Percentiles rank a stretch among this genome's conserved stretches.
These are phyloP conservation scores for Candida endomychidarum DNA, from an alignment of 805 yeast species.

Conservation along the genomic window DNA sequence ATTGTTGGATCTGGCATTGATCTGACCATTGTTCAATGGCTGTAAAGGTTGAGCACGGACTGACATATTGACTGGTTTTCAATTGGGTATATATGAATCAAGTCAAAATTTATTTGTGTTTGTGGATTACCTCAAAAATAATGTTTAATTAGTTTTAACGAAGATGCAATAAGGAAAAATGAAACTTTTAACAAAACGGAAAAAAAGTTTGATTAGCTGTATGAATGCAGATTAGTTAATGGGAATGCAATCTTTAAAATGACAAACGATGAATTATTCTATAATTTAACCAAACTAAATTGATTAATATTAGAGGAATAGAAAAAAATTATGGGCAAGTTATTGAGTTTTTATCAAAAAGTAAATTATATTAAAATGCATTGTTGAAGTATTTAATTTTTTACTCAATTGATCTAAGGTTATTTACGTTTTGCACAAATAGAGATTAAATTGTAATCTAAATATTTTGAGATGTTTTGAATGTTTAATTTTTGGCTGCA, in stretches of 20 bases:
- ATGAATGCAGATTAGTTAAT: too few relatives aligned
- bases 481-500: slow-evolving; percentile 3
- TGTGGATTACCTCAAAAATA: slow-evolving; percentile 10
- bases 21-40: slow-evolving; percentile 52
- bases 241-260: too few relatives aligned
- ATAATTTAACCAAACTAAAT: background rate
- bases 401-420: slow-evolving; percentile 13
- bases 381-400: slow-evolving; percentile 6
- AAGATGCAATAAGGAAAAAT: background rate
- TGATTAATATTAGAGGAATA: background rate
- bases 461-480: slow-evolving; percentile 8
- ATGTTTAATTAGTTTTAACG: background rate
- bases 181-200: too few relatives aligned
- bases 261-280: too few relatives aligned
- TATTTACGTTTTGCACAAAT: slow-evolving; percentile 13
- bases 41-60: slow-evolving; percentile 51
- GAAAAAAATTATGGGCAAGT: slow-evolving; percentile 1
- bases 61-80: slow-evolving; percentile 18
- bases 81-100: background rate
- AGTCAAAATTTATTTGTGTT: slow-evolving; percentile 1
- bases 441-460: slow-evolving; percentile 5
- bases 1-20: slow-evolving; percentile 42
- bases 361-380: background rate
- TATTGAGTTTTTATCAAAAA: slow-evolving; percentile 5
- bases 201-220: background rate